Evolutionary conservation across 768 basidiomycete genomes (phyloP).

Genomic region (Daedaleopsis sinensis): DNA sequence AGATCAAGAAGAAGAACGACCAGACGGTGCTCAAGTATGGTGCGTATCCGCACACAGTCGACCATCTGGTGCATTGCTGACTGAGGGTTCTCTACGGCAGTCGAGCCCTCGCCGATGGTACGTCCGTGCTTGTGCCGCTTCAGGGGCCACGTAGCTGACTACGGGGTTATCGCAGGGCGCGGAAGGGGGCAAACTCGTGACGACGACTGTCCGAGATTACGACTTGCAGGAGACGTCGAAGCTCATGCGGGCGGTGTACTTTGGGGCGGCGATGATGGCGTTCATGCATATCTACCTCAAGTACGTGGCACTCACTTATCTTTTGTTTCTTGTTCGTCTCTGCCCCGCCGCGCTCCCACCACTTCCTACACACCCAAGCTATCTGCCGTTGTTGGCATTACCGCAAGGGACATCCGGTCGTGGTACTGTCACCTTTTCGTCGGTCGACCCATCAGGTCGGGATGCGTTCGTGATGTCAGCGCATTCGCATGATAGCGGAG

Average conservation of each 20-base stretch:
- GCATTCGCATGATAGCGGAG: too few relatives aligned
- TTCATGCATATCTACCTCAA: conserved; percentile 94
- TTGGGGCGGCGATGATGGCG: conserved; percentile 43
- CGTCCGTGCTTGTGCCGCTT: conserved; percentile 26
- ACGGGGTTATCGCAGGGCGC: conserved; percentile 41
- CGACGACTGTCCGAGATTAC: conserved; percentile 93
- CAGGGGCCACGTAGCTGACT: neutral
- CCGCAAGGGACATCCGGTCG: too few relatives aligned
- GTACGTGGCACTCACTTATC: conserved; percentile 15
- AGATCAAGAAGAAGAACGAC: conserved; percentile 97
- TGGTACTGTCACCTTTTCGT: too few relatives aligned
- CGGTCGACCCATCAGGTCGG: too few relatives aligned
- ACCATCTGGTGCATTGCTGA: neutral
- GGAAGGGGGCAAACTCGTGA: conserved; percentile 73
- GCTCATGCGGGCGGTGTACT: conserved; percentile 51
- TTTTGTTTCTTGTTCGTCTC: neutral
- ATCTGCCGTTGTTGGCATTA: too few relatives aligned
- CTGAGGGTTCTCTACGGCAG: conserved; percentile 37
- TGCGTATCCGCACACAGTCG: conserved; percentile 37
- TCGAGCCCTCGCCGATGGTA: conserved; percentile 82
- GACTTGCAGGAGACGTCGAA: conserved; percentile 89
- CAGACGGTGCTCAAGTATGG: conserved; percentile 95
- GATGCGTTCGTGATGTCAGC: too few relatives aligned
- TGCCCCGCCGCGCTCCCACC: too few relatives aligned
- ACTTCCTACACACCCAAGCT: too few relatives aligned